A percentile compares a stretch with the other conserved stretches of the same genome.
These are phyloP conservation scores for Debaryomycetaceae sp. DNA, from an alignment of 1,139 yeast species.

Conservation along the genomic window DNA sequence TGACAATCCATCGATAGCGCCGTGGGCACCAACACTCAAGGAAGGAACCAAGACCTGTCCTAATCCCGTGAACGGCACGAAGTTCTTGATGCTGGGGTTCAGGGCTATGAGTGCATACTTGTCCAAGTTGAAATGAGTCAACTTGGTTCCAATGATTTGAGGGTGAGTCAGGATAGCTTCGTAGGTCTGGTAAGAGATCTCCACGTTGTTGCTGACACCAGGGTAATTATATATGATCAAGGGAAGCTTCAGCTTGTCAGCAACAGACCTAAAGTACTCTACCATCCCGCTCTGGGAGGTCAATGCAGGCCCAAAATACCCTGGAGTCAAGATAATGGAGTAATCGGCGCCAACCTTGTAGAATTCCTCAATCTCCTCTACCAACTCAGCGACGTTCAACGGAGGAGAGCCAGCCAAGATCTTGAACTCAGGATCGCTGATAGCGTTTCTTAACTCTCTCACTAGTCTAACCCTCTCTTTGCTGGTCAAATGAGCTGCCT, in stretches of 20 bases:
- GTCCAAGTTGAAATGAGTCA: constrained; percentile 39
- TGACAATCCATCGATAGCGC: constrained; percentile 46
- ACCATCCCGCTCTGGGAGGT: constrained; percentile 32
- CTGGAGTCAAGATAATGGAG: constrained; percentile 29
- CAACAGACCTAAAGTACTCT: constrained; percentile 29
- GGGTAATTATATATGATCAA: constrained; percentile 36
- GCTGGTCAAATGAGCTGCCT: constrained; percentile 31
- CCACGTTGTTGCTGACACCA: constrained; percentile 36
- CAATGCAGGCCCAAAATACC: constrained; percentile 32
- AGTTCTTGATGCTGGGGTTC: constrained; percentile 19
- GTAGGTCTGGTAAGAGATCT: constrained; percentile 32
- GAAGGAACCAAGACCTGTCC: constrained; percentile 48
- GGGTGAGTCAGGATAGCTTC: constrained; percentile 27
- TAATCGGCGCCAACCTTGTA: constrained; percentile 33
- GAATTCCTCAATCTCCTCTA: constrained; percentile 23
- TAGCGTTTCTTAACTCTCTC: constrained; percentile 15
- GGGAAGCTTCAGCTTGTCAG: constrained; percentile 29
- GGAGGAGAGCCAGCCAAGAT: constrained; percentile 37
- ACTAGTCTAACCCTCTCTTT: constrained; percentile 29
- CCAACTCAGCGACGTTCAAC: constrained; percentile 22
- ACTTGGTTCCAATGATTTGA: constrained; percentile 36
- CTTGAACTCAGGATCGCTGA: constrained; percentile 24
- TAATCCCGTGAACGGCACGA: constrained; percentile 44
- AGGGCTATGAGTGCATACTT: constrained; percentile 14
- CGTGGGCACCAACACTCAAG: constrained; percentile 38